Percentiles rank a stretch among this genome's conserved stretches.
phyloP scores from a whole-genome alignment of 2,329 filamentous ascomycete genomes.

The Westerdykella aurantiaca region DNA sequence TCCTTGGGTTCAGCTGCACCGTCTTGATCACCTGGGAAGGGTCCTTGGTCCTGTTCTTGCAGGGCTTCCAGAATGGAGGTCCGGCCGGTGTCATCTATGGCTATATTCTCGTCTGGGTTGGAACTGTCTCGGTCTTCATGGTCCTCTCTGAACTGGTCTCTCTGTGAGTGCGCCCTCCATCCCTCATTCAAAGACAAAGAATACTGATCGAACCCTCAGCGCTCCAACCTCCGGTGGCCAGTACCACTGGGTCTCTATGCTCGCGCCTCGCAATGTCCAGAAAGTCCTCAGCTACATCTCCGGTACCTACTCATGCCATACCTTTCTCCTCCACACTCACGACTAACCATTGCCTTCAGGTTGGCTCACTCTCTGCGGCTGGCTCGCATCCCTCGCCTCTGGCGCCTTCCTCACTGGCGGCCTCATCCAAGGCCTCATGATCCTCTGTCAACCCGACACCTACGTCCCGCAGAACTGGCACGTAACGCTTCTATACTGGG shows the following conservation, averaged over 20 bases:
- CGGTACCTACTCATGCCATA: constrained; percentile 9
- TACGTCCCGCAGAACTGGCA: constrained; percentile 45
- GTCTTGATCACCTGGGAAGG: constrained; percentile 28
- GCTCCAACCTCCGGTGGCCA: constrained; percentile 32
- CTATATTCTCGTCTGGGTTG: constrained; percentile 25
- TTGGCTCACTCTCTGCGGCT: constrained; percentile 40
- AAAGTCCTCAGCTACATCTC: constrained; percentile 41
- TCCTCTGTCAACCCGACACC: constrained; percentile 32
- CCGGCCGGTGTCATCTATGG: constrained; percentile 28
- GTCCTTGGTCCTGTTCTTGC: constrained; percentile 16
- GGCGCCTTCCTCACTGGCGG: constrained; percentile 22
- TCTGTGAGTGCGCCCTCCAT: constrained; percentile 15
- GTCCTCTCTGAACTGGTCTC: constrained; percentile 31
- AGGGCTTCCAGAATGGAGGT: constrained; percentile 22
- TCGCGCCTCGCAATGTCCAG: constrained; percentile 34
- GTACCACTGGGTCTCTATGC: constrained; percentile 36
- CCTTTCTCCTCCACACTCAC: not conserved
- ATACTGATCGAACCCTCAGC: not conserved
- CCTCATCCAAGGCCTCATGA: constrained; percentile 28
- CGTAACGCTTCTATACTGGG: constrained; percentile 45
- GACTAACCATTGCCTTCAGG: constrained; percentile 14
- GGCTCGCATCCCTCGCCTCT: constrained; percentile 34
- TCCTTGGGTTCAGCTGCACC: constrained; percentile 24
- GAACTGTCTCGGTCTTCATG: constrained; percentile 23
- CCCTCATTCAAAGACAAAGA: not conserved